Conservation (phyloP, 2,329 filamentous ascomycete genomes). For the Cordyceps tenuipes region DNA sequence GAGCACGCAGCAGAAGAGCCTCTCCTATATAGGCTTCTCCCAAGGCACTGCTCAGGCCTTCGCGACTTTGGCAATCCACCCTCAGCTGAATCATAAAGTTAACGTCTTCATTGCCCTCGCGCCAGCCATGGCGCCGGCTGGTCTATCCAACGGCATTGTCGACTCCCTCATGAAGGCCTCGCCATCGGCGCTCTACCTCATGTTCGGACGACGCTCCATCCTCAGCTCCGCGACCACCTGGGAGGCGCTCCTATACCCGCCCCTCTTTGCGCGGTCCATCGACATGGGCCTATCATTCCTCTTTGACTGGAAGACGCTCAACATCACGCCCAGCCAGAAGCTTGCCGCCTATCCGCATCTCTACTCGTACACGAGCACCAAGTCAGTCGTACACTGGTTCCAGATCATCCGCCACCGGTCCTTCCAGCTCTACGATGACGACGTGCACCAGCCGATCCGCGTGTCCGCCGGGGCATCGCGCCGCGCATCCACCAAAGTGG, state of each 20-base stretch:
- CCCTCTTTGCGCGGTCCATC: conserved; percentile 81
- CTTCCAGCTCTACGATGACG: conserved; percentile 98
- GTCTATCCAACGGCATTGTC: conserved; percentile 81
- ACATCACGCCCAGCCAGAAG: conserved; percentile 82
- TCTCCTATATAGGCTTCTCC: conserved; percentile 96
- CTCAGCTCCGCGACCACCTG: conserved; percentile 92
- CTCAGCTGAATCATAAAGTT: conserved; percentile 82
- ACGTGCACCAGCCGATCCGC: conserved; percentile 69
- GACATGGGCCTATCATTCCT: conserved; percentile 74
- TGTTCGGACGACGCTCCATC: conserved; percentile 87
- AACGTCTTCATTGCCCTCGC: conserved; percentile 95
- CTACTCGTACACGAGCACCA: conserved; percentile 94
- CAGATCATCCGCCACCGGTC: conserved; percentile 94
- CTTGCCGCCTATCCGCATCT: conserved; percentile 91
- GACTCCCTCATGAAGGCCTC: conserved; percentile 91
- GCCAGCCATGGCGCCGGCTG: conserved; percentile 91
- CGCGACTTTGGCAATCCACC: conserved; percentile 85
- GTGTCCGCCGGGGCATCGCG: conserved; percentile 50
- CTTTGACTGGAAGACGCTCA: conserved; percentile 81
- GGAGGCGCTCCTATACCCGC: conserved; percentile 92
- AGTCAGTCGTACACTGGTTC: conserved; percentile 98
- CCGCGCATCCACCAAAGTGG: conserved; percentile 83
- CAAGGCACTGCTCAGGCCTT: conserved; percentile 97
- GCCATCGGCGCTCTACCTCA: conserved; percentile 81
- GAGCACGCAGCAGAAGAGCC: conserved; percentile 69